These are phyloP conservation scores for Eucalyptus cloeziana DNA, from an alignment of 345 rosid species.

Conservation along the genomic window DNA sequence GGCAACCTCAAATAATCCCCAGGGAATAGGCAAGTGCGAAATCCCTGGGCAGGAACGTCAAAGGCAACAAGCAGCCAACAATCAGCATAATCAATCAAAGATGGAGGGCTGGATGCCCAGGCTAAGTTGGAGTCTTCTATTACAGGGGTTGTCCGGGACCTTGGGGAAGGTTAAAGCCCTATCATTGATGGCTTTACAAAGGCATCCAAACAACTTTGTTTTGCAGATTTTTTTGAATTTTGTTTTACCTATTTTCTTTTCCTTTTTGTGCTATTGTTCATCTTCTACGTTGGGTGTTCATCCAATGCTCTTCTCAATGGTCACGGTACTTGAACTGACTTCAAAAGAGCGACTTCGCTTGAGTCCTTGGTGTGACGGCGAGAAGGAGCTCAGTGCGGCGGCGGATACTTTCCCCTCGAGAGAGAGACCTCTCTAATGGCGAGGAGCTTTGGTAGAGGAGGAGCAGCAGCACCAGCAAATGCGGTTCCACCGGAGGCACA, in stretches of 20 bases:
- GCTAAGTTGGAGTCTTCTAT: too few species aligned
- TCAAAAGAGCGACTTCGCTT: neutral
- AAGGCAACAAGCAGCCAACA: too few species aligned
- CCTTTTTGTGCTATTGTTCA: neutral
- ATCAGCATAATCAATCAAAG: too few species aligned
- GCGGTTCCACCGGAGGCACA: neutral
- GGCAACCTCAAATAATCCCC: too few species aligned
- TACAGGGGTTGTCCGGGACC: too few species aligned
- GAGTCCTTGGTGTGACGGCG: neutral
- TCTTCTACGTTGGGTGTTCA: neutral
- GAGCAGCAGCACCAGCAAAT: neutral
- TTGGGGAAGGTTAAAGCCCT: too few species aligned
- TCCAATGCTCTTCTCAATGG: neutral
- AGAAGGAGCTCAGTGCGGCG: neutral
- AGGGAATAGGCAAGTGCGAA: too few species aligned
- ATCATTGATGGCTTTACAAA: too few species aligned
- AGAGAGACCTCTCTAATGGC: neutral
- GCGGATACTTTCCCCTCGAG: neutral
- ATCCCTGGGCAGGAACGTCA: too few species aligned
- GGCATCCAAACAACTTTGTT: neutral
- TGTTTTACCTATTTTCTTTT: neutral
- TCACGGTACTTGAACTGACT: neutral
- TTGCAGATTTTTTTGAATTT: neutral
- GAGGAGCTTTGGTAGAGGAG: neutral
- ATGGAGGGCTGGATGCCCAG: too few species aligned